Percentiles rank a stretch among this genome's conserved stretches.
phyloP scores from a whole-genome alignment of 768 basidiomycete species.

The Nidularia sp. region DNA sequence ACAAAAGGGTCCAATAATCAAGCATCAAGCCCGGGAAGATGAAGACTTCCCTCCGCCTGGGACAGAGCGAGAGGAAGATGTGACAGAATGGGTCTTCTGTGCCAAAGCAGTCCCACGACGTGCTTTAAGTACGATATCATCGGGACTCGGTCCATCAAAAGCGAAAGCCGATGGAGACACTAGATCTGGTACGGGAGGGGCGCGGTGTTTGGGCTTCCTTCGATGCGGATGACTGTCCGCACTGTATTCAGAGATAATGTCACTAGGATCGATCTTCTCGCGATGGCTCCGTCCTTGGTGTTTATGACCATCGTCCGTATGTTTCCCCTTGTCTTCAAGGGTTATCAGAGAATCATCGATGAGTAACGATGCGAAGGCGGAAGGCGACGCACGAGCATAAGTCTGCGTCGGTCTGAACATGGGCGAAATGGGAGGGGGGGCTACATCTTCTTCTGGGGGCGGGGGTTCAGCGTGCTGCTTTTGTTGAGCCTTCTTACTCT shows the following conservation, averaged over 20 bases:
- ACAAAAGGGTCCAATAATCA: background rate
- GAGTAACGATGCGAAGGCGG: slow-evolving; percentile 72
- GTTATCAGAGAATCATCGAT: slow-evolving; percentile 44
- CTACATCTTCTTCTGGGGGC: slow-evolving; percentile 30
- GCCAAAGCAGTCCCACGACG: slow-evolving; percentile 68
- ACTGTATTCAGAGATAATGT: too few relatives aligned
- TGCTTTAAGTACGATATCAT: slow-evolving; percentile 81
- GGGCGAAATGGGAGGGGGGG: slow-evolving; percentile 34
- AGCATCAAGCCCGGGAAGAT: slow-evolving; percentile 11
- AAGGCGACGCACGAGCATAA: slow-evolving; percentile 70
- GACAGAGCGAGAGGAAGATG: slow-evolving; percentile 12
- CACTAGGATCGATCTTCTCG: background rate
- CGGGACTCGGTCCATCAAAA: slow-evolving; percentile 87
- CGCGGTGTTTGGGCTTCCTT: slow-evolving; percentile 9
- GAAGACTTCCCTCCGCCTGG: slow-evolving; percentile 5
- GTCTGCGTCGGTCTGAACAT: slow-evolving; percentile 54
- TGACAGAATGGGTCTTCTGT: slow-evolving; percentile 22
- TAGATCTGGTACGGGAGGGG: slow-evolving; percentile 27
- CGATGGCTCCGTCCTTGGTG: too few relatives aligned
- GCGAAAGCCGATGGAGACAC: slow-evolving; percentile 42
- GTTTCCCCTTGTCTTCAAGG: slow-evolving; percentile 28
- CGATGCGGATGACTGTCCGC: slow-evolving; percentile 18
- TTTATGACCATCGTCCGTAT: background rate
- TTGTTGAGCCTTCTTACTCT: slow-evolving; percentile 57
- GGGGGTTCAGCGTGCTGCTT: slow-evolving; percentile 28